Evolutionary conservation across 495 filamentous ascomycete species (phyloP).

Genomic region (Endocarpon pusillum): DNA sequence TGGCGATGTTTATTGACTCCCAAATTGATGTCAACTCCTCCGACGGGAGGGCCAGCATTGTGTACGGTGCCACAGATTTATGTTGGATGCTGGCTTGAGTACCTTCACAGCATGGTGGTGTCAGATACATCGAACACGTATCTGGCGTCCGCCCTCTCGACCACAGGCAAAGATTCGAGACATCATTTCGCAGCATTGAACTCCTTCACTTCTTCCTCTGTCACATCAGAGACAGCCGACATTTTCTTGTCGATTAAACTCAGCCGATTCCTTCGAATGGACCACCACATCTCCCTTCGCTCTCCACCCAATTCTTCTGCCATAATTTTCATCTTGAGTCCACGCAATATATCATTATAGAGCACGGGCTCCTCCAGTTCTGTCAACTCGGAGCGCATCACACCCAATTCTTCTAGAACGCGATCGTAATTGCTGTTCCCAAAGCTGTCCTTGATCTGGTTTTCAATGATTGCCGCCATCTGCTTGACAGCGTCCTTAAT

Average conservation of each 20-base stretch:
- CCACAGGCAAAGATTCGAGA: too few relatives aligned
- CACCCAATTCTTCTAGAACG: slow-evolving; percentile 58
- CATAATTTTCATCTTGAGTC: slow-evolving; percentile 56
- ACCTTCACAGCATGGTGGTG: too few relatives aligned
- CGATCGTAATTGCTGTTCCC: slow-evolving; percentile 58
- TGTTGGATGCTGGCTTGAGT: too few relatives aligned
- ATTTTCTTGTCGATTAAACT: slow-evolving; percentile 53
- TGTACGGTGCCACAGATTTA: too few relatives aligned
- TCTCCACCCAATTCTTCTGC: slow-evolving; percentile 63
- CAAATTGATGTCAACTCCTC: too few relatives aligned
- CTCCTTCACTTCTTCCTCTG: slow-evolving; percentile 47
- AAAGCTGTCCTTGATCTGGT: slow-evolving; percentile 51
- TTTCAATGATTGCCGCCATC: slow-evolving; percentile 52
- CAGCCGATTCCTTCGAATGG: slow-evolving; percentile 45
- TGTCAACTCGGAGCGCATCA: slow-evolving; percentile 61
- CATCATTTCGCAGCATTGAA: too few relatives aligned
- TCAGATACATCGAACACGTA: too few relatives aligned
- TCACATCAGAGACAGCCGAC: slow-evolving; percentile 43
- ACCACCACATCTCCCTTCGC: slow-evolving; percentile 68
- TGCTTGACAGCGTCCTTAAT: slow-evolving; percentile 56
- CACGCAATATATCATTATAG: slow-evolving; percentile 60
- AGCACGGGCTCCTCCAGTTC: slow-evolving; percentile 56
- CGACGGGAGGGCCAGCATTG: too few relatives aligned
- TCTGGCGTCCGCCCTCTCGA: too few relatives aligned
- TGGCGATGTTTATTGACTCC: too few relatives aligned